Evolutionary conservation across 2,329 filamentous ascomycete species (phyloP), one percentile per base, ranked within the genome.

Genomic region (Penicillium hordei): DNA sequence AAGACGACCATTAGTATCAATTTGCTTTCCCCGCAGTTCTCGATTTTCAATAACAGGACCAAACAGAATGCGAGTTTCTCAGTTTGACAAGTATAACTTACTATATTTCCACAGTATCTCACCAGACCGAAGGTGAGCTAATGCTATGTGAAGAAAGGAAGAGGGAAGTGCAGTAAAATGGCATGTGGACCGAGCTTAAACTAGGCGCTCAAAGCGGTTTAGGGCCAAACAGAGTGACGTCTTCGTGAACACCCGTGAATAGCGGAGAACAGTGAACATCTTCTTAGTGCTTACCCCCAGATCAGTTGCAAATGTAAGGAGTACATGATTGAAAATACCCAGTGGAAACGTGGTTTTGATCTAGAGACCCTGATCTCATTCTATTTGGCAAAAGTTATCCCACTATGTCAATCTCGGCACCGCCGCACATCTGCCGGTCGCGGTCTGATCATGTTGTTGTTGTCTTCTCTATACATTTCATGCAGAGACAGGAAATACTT

Each of bases 171-270:
- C 31, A 55, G 61, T 45, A 56, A 60, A 63, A 56, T 62, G 59
- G 60, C 61, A 65, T 62, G 68, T 70, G 68, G 68, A 52, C 62
- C 66, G 60, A 61, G 64, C 63, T 65, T 58, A 51, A 45, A 29
- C 9, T 25, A 3, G 10, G 21, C 33, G 25, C 65, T 60, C 51
- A 48, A 66, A 51, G 40, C 49, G 65, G 66, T 63, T 66, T 65
- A 65, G 61, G 51, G 59, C 55, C 44, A 52, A 40, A 52, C 50
- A 60, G 51, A 67, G 62, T 73, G 71, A 73, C 71, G 70, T 73
- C 70, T 66, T 70, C 17, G 50, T 52, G 50, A 52, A 46, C 39
- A 45, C 19, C 46, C 25, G 9, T 10, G 34, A 9, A 38, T 10
- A 38, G 10, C 27, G 19, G 36, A 29, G 23, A 31, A 15, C n/a